These are phyloP conservation scores for Thelonectria olida DNA, from an alignment of 2,329 filamentous ascomycete species.

Conservation along the genomic window DNA sequence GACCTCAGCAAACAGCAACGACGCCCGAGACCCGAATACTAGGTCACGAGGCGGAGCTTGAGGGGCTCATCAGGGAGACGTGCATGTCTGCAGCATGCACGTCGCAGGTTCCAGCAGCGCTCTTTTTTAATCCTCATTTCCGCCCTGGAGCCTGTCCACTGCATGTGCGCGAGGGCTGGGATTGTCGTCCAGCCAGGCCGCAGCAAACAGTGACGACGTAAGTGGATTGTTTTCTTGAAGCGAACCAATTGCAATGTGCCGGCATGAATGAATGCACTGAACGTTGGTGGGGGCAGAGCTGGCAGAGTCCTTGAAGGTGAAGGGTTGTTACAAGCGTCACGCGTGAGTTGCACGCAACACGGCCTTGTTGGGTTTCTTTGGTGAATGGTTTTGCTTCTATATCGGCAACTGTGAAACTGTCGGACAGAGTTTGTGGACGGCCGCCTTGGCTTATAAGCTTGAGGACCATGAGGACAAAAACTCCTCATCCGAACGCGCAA, in stretches of 20 bases:
- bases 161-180: constrained; percentile 7
- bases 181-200: constrained; percentile 10
- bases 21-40: background rate
- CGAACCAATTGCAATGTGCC: constrained; percentile 25
- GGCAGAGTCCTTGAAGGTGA: background rate
- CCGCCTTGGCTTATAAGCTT: background rate
- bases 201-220: constrained; percentile 19
- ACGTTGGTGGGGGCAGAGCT: constrained; percentile 22
- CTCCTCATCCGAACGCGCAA: background rate
- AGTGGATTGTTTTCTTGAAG: constrained; percentile 17
- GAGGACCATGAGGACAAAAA: background rate
- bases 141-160: background rate
- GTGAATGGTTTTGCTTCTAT: background rate
- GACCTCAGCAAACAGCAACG: background rate
- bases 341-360: too few relatives aligned
- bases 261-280: constrained; percentile 16
- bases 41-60: constrained; percentile 12
- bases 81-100: constrained; percentile 16
- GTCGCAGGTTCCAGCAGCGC: constrained; percentile 8
- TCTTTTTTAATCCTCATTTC: constrained; percentile 7
- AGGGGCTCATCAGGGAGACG: constrained; percentile 2
- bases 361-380: too few relatives aligned
- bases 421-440: background rate
- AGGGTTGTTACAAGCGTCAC: background rate
- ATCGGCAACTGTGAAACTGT: background rate